Base-by-base conservation (phyloP, 345 rosid species). In the Geranium brycei region DNA sequence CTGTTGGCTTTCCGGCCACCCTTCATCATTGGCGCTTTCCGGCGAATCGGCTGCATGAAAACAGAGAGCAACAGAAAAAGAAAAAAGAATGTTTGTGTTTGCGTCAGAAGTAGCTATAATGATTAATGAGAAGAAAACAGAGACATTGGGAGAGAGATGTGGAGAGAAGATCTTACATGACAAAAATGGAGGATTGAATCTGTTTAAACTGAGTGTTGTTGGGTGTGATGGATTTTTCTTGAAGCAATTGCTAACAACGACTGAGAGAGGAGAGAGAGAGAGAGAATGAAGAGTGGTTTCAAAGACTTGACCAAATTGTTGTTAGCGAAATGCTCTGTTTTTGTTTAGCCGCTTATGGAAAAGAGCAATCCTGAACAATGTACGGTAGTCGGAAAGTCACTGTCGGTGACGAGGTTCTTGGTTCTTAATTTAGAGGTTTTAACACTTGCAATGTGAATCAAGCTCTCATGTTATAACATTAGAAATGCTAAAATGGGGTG, bases 11-110 rank as follows among this genome's bases (percentile, higher is more conserved):
- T 86, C 55, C 80, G 68, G 68, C 19, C 68, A 31, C 61, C 68
- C 76, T 88, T 82, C 91, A 85, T 86, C 19, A 72, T 64, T 35
- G 71, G 73, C 4, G 62, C 18, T 69, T 76, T 80, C 38, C 82
- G 77, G 62, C 82, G 75, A 28, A 61, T 60, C 17, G 76, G 78
- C 72, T 77, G 84, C 91, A 83, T 83, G 63, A 76, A 59, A 23
- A 8, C 13, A 61, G 28, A 31, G 40, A 1, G 23, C 55, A 61
- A 19, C 6, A 35, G 41, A 35, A 35, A 35, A 35, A 23, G 28
- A 35, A 35, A 35, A 35, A 35, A 35, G 41, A 3, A 4, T 4
- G 62, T 38, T 3, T 3, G 31, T 51, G 38, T 35, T 19, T 19
- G 38, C 55, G 12, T 56, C 23, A 16, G 47, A 57, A 35, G 5